Base-by-base conservation (phyloP, 768 basidiomycete genomes). In the Lactarius quietus region DNA sequence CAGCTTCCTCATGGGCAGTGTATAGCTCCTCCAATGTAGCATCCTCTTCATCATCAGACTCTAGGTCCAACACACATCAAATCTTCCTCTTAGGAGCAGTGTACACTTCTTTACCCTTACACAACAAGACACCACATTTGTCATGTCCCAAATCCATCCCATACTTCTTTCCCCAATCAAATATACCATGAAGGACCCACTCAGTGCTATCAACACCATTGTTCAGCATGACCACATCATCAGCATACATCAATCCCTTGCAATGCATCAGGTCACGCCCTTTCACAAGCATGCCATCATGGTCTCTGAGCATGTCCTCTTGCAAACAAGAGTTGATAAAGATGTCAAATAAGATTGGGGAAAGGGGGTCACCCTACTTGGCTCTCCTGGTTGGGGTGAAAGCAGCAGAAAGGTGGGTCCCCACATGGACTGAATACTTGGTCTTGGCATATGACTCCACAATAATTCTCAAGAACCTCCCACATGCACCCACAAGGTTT, bases 181-280 rank as follows among this genome's bases (percentile, higher is more conserved):
- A 3, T 8, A 63, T 17, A 6, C n/a, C 31, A 1, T 57, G 15
- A 4, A 57, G 1, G 9, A 9, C 8, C 1, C 1, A 1, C 7
- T 63, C 43, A 0, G 35, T 12, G 1, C 31, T 41, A 20, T 63
- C 55, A 4, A 12, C 6, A 4, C 28, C 20, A 14, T 36, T 12
- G 1, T 23, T 43, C 29, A 63, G 17, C 5, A 18, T 29, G 4
- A 45, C 31, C 0, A 63, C 41, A 35, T 63, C 29, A 23, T 63
- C 31, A 0, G 55, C 41, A 18, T 55, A 63, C 33, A 63, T 54
- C 54, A 63, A 35, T 14, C 52, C 86, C 86, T 85, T 33, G 33
- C 33, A 33, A 33, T 12, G 1, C 5, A 23, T 48, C 31, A 3
- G 1, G 28, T n/a, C 12, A 2, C 7, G 33, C 3, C 15, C 39